phyloP scores from a whole-genome alignment of 2,329 filamentous ascomycete genomes.

The Fulvia fulva region DNA sequence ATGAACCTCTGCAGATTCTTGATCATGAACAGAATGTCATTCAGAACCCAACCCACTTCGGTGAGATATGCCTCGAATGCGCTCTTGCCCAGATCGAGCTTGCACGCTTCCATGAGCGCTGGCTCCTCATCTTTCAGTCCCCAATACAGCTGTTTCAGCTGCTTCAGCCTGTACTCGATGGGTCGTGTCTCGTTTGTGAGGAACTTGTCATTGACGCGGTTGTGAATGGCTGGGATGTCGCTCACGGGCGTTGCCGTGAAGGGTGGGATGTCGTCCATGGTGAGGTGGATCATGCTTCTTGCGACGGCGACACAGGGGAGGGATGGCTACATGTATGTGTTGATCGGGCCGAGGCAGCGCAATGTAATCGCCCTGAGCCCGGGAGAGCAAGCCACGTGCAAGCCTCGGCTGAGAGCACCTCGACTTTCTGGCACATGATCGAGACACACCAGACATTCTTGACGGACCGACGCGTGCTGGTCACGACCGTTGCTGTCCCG shows the following conservation, averaged over 20 bases:
- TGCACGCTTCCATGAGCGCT: constrained; percentile 69
- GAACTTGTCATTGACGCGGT: constrained; percentile 65
- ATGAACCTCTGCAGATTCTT: constrained; percentile 77
- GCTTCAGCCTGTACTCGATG: constrained; percentile 73
- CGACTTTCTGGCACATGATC: too few relatives aligned
- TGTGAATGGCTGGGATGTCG: constrained; percentile 59
- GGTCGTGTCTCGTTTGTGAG: constrained; percentile 75
- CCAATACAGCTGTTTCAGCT: constrained; percentile 96
- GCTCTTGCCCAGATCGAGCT: constrained; percentile 74
- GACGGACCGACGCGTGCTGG: too few relatives aligned
- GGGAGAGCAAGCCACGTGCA: too few relatives aligned
- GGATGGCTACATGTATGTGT: background rate
- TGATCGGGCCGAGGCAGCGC: background rate
- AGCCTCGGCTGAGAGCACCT: too few relatives aligned
- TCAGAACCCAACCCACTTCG: constrained; percentile 75
- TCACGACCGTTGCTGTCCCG: background rate
- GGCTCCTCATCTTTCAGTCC: constrained; percentile 72
- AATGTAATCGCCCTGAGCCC: background rate
- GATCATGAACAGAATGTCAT: constrained; percentile 74
- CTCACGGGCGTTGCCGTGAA: constrained; percentile 57
- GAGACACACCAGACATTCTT: too few relatives aligned
- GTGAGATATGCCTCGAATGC: constrained; percentile 67
- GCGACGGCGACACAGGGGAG: background rate
- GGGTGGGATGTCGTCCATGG: constrained; percentile 3
- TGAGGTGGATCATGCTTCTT: constrained; percentile 6